phyloP scores from a whole-genome alignment of 352 stramenopile species.

The Phytophthora multivora region DNA sequence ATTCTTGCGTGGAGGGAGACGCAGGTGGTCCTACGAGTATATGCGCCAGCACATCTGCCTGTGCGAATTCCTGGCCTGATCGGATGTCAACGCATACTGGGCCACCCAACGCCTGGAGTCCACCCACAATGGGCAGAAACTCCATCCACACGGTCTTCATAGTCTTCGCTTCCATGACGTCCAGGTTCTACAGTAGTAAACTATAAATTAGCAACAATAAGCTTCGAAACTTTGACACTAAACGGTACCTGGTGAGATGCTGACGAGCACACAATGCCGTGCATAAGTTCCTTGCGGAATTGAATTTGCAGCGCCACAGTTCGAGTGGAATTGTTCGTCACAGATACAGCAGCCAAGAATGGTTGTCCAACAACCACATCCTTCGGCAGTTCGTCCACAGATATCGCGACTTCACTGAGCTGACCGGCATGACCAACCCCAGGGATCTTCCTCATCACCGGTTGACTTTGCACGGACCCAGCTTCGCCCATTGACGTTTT shows the following conservation, averaged over 20 bases:
- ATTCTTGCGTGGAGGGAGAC: slow-evolving; percentile 10
- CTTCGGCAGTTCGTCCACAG: slow-evolving; percentile 50
- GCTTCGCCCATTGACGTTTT: slow-evolving; percentile 84
- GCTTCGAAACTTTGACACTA: neutral
- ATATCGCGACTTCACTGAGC: slow-evolving; percentile 49
- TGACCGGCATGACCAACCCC: slow-evolving; percentile 15
- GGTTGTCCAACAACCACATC: slow-evolving; percentile 53
- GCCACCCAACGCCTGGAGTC: slow-evolving; percentile 65
- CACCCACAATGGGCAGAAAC: slow-evolving; percentile 69
- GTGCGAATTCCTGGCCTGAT: slow-evolving; percentile 61
- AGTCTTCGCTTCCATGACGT: slow-evolving; percentile 51
- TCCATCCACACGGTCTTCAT: slow-evolving; percentile 53
- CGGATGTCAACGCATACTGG: slow-evolving; percentile 73
- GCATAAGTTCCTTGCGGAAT: slow-evolving; percentile 73
- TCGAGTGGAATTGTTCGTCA: slow-evolving; percentile 75
- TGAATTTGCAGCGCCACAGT: slow-evolving; percentile 75
- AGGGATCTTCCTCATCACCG: slow-evolving; percentile 63
- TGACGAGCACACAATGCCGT: slow-evolving; percentile 72
- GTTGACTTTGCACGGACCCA: slow-evolving; percentile 81
- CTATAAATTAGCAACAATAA: neutral
- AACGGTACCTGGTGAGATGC: slow-evolving; percentile 70
- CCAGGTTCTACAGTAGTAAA: too few relatives aligned
- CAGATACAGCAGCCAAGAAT: slow-evolving; percentile 54
- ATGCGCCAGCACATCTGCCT: slow-evolving; percentile 52
- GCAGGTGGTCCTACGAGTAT: slow-evolving; percentile 49